These are phyloP conservation scores for Euptelea pleiosperma DNA, from an alignment of 164 flowering plant genomes.

Conservation along the genomic window DNA sequence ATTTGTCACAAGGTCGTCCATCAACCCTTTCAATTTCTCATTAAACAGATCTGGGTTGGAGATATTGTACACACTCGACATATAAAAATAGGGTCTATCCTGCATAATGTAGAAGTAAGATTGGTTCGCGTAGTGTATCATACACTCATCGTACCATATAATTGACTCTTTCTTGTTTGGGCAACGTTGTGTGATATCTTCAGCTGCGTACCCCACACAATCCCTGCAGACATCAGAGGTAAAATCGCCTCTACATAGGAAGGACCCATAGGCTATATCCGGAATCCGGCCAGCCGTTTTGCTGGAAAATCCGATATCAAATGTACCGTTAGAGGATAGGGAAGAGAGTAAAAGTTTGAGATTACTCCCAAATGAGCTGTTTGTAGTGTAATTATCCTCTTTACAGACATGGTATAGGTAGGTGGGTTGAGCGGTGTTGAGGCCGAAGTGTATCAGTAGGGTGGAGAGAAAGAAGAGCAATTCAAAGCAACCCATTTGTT, in stretches of 20 bases:
- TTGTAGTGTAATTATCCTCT: neutral
- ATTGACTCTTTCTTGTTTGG: constrained; percentile 7
- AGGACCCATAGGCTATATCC: constrained; percentile 10
- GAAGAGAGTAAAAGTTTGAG: constrained; percentile 28
- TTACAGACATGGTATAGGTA: neutral
- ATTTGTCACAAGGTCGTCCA: neutral
- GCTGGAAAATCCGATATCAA: constrained; percentile 28
- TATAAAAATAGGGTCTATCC: neutral
- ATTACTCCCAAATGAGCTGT: constrained; percentile 20
- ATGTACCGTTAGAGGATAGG: too few species aligned
- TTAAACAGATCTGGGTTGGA: constrained; percentile 2
- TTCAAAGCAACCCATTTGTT: neutral
- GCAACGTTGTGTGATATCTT: constrained; percentile 4
- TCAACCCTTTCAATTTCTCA: neutral
- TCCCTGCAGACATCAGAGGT: constrained; percentile 5
- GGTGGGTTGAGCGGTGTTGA: neutral
- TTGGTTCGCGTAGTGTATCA: neutral
- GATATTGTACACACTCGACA: constrained; percentile 5
- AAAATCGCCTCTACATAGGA: constrained; percentile 22
- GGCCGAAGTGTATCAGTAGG: neutral
- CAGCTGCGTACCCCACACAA: constrained; percentile 12
- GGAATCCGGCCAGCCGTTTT: constrained; percentile 20
- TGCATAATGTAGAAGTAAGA: neutral
- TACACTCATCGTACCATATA: too few species aligned
- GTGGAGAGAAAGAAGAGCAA: neutral